Percentiles rank a stretch among this genome's conserved stretches.
Evolutionary conservation across 2,329 filamentous ascomycete genomes (phyloP).

Genomic region (Fusarium nisikadoi): DNA sequence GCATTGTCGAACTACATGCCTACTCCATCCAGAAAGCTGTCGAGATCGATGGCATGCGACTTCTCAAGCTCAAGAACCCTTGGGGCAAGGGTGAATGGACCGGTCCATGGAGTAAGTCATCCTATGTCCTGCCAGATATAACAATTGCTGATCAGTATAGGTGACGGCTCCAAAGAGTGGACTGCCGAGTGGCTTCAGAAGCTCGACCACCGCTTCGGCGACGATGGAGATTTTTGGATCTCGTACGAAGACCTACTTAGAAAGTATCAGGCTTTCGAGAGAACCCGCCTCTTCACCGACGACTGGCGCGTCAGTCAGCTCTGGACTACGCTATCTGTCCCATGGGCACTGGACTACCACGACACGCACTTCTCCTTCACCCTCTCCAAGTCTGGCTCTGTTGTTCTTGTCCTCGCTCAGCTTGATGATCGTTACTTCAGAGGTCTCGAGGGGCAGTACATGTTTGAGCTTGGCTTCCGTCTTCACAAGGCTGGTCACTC

Average conservation of each 20-base stretch:
- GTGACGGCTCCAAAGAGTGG: slow-evolving; percentile 86
- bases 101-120: slow-evolving; percentile 73
- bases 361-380: slow-evolving; percentile 64
- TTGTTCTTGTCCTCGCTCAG: slow-evolving; percentile 67
- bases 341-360: slow-evolving; percentile 66
- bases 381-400: slow-evolving; percentile 58
- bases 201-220: slow-evolving; percentile 78
- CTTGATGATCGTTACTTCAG: slow-evolving; percentile 68
- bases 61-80: slow-evolving; percentile 77
- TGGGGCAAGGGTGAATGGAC: slow-evolving; percentile 87
- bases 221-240: slow-evolving; percentile 76
- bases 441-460: slow-evolving; percentile 67
- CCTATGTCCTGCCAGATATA: rapidly evolving
- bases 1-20: slow-evolving; percentile 68
- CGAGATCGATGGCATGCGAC: slow-evolving; percentile 65
- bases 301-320: slow-evolving; percentile 63
- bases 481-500: slow-evolving; percentile 61
- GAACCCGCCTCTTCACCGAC: slow-evolving; percentile 65
- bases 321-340: slow-evolving; percentile 64
- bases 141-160: slow-evolving; percentile 44
- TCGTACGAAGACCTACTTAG: slow-evolving; percentile 67
- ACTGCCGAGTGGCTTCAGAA: slow-evolving; percentile 80
- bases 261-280: slow-evolving; percentile 68
- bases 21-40: slow-evolving; percentile 71
- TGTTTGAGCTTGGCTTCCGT: slow-evolving; percentile 64